Base-by-base conservation (phyloP, 2,329 filamentous ascomycete species). In the Fusarium verrucosum region DNA sequence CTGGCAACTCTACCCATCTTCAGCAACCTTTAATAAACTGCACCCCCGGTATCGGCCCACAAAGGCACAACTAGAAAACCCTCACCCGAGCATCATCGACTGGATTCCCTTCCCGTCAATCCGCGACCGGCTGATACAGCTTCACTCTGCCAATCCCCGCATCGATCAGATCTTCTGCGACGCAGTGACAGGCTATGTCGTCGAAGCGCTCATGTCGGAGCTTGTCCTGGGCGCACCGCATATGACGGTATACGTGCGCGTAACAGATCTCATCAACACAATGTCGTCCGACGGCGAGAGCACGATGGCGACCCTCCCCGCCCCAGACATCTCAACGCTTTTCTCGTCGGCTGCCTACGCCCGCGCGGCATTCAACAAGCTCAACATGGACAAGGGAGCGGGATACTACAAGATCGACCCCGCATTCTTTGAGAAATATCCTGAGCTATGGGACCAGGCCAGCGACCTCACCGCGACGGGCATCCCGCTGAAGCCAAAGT, bases 101-200 rank as follows among this genome's bases (percentile, higher is more conserved):
- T 73, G 72, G 72, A 73, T 73, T 2, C 73, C 73, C 0, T 75
- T 75, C 14, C 64, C 73, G 0, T 68, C 68, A 0, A 73, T 75
- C 4, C 69, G 73, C 7, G 72, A 75, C 25, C 62, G 66, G 0
- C 50, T 74, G 0, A 75, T 75, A 5, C 69, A 72, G 5, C 58
- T 73, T 1, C 74, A 75, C 35, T 64, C 73, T 1, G 74, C 73
- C 14, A 75, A 75, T 4, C 73, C 74, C 0, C 62, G 58, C 2
- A 74, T 75, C 8, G 73, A 75, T 17, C 66, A 73, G 4, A 75
- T 75, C 2, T 75, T 75, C 32, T 75, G 74, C 53, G 73, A 75
- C 10, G 73, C 73, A 2, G 73, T 75, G 7, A 75, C 66, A 6
- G 71, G 68, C 3, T 75, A 75, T 23, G 73, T 75, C 4, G 73